Evolutionary conservation across 345 rosid species (phyloP).

Genomic region (Corchorus olitorius): DNA sequence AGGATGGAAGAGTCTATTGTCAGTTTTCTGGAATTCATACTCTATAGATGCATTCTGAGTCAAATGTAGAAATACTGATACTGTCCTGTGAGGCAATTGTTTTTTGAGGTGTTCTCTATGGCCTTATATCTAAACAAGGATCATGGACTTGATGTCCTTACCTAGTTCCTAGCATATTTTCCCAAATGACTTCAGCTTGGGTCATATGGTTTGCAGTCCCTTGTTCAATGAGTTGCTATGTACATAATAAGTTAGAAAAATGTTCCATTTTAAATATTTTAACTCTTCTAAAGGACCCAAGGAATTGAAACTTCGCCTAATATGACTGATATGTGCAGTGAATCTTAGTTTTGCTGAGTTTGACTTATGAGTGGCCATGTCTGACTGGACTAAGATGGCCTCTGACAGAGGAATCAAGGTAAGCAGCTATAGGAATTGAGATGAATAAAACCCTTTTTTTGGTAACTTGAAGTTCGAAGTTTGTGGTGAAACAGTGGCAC

Average conservation of each 20-base stretch:
- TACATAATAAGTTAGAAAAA: background rate
- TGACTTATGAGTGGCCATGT: too few species aligned
- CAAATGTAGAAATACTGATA: background rate
- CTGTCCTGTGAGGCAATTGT: background rate
- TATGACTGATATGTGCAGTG: background rate
- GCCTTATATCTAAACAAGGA: background rate
- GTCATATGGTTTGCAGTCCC: background rate
- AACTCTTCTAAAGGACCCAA: background rate
- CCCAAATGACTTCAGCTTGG: background rate
- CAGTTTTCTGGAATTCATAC: background rate
- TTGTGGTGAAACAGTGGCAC: background rate
- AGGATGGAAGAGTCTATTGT: background rate
- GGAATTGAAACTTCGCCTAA: background rate
- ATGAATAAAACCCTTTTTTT: background rate
- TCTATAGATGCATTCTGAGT: background rate
- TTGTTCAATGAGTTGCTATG: background rate
- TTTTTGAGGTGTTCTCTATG: background rate
- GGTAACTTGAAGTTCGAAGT: background rate
- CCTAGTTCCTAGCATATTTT: background rate
- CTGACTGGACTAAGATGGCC: background rate
- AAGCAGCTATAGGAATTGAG: background rate
- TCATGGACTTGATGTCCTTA: background rate
- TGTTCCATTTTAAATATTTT: background rate
- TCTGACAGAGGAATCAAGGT: background rate
- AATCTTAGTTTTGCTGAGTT: background rate